phyloP scores from a whole-genome alignment of 495 filamentous ascomycete genomes.

The Aspergillus sclerotioniger region DNA sequence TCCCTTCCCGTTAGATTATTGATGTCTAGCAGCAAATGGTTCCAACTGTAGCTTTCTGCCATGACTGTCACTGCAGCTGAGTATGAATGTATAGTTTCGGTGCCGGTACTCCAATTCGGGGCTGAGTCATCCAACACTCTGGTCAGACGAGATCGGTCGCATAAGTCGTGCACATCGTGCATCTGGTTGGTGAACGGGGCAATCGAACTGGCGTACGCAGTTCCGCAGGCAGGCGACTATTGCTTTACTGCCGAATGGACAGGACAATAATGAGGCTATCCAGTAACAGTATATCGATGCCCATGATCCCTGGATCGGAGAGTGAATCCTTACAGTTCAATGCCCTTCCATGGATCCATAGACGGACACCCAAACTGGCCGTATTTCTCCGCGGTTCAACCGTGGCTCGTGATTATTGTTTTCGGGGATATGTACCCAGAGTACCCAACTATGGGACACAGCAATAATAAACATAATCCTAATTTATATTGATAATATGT shows the following conservation, averaged over 20 bases:
- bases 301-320: background rate
- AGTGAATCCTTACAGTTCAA: background rate
- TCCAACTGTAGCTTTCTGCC: background rate
- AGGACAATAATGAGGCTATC: background rate
- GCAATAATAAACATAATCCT: background rate
- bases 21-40: background rate
- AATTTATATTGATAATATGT: background rate
- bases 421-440: background rate
- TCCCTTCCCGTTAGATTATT: too few relatives aligned
- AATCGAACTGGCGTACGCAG: too few relatives aligned
- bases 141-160: background rate
- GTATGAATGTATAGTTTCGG: background rate
- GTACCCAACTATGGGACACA: background rate
- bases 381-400: background rate
- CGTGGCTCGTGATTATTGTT: background rate
- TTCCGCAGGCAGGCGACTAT: too few relatives aligned
- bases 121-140: background rate
- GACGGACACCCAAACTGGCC: background rate
- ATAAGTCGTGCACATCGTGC: too few relatives aligned
- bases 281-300: background rate
- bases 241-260: background rate
- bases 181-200: background rate
- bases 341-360: background rate
- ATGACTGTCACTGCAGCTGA: background rate
- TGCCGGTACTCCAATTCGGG: background rate